Evolutionary conservation across 106 monocot genomes (phyloP).

Genomic region (Hemerocallis citrina): DNA sequence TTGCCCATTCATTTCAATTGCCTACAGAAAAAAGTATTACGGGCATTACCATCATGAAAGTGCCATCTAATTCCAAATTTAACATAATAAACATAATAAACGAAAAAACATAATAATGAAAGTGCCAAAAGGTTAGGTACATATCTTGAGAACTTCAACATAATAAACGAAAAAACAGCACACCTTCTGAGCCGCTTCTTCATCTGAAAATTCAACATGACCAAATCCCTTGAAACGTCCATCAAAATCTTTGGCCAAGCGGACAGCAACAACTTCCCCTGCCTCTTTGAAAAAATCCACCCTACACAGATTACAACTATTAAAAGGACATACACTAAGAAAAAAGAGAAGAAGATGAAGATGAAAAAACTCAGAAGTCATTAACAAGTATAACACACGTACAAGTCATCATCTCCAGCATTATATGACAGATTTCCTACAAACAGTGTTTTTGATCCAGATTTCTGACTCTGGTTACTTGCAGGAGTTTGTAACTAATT

Average conservation of each 20-base stretch:
- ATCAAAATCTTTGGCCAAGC: slow-evolving; percentile 44
- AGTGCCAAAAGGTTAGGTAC: no score
- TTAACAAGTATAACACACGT: slow-evolving; percentile 10
- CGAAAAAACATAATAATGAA: no score
- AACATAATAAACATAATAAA: no score
- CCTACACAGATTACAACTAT: slow-evolving; percentile 20
- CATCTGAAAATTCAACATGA: slow-evolving; percentile 76
- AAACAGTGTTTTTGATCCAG: slow-evolving; percentile 66
- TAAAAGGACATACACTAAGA: not conserved
- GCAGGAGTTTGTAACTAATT: slow-evolving; percentile 53
- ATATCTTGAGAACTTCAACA: not conserved
- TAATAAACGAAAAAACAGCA: not conserved
- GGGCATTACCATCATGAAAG: no score
- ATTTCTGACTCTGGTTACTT: not conserved
- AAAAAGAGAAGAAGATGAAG: not conserved
- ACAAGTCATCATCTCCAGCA: slow-evolving; percentile 54
- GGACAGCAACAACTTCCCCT: slow-evolving; percentile 70
- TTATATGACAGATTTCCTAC: slow-evolving; percentile 63
- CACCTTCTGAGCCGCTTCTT: slow-evolving; percentile 56
- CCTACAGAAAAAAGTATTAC: slow-evolving; percentile 34
- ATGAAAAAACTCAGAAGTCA: not conserved
- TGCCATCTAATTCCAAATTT: no score
- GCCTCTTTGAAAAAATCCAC: slow-evolving; percentile 66
- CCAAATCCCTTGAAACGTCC: slow-evolving; percentile 69
- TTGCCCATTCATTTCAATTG: slow-evolving; percentile 43